These are phyloP conservation scores for Auriscalpium orientale DNA, from an alignment of 768 basidiomycete species.

Conservation along the genomic window DNA sequence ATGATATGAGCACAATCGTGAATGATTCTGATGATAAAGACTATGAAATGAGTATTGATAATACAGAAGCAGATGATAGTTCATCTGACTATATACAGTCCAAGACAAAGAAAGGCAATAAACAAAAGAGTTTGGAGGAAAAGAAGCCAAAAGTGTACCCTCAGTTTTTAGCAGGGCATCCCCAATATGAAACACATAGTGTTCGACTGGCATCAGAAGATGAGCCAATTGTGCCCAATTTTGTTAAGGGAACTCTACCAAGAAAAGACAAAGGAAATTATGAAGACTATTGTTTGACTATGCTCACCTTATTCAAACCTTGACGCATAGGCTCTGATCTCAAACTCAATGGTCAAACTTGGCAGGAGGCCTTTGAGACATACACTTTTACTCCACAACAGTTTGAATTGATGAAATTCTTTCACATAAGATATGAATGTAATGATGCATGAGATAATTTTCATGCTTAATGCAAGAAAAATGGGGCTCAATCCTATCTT, in stretches of 20 bases:
- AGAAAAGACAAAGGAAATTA: conserved; percentile 18
- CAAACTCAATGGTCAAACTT: conserved; percentile 9
- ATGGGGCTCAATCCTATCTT: background rate
- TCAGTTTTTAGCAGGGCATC: conserved; percentile 16
- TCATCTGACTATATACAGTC: background rate
- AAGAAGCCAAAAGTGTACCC: background rate
- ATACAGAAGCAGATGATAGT: background rate
- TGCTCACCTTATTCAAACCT: conserved; percentile 12
- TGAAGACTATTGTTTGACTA: conserved; percentile 13
- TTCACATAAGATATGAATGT: conserved; percentile 30
- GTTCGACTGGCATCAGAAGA: conserved; percentile 2
- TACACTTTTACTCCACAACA: conserved; percentile 16
- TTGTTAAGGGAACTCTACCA: conserved; percentile 23
- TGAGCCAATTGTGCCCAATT: conserved; percentile 19
- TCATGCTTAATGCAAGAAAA: conserved; percentile 1
- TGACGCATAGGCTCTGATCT: conserved; percentile 2
- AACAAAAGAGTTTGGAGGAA: too few relatives aligned
- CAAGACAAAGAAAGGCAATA: too few relatives aligned
- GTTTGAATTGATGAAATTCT: conserved; percentile 20
- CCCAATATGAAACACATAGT: conserved; percentile 18
- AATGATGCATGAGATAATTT: conserved; percentile 29
- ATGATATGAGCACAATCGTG: background rate
- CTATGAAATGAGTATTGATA: background rate
- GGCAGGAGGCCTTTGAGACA: conserved; percentile 17
- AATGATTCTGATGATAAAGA: background rate